phyloP scores from a whole-genome alignment of 768 basidiomycete species.

The Boletellus ananas region DNA sequence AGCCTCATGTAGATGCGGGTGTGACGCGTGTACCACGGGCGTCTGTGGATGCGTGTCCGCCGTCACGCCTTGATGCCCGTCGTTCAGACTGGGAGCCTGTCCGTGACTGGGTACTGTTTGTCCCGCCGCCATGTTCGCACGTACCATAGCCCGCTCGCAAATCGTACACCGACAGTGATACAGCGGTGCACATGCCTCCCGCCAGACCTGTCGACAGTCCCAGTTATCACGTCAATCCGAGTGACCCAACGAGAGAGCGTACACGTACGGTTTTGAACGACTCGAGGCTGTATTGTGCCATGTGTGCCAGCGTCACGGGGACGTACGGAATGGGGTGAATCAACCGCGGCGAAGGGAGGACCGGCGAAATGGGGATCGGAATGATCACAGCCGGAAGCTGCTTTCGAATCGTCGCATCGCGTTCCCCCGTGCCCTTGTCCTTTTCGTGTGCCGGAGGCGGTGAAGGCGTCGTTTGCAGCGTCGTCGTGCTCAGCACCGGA shows the following conservation, averaged over 20 bases:
- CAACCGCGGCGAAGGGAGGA: conserved; percentile 57
- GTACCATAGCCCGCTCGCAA: conserved; percentile 62
- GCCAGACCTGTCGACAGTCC: conserved; percentile 51
- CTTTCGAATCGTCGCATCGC: conserved; percentile 10
- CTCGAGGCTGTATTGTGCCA: conserved; percentile 57
- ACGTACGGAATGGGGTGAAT: conserved; percentile 68
- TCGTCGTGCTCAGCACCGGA: conserved; percentile 70
- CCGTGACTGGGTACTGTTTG: conserved; percentile 32
- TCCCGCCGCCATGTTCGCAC: conserved; percentile 44
- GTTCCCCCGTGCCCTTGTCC: conserved; percentile 31
- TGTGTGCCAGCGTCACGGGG: conserved; percentile 50
- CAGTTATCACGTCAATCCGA: conserved; percentile 1
- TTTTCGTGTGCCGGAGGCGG: conserved; percentile 52
- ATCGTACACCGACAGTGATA: conserved; percentile 73
- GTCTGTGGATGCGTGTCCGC: conserved; percentile 6
- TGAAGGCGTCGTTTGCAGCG: conserved; percentile 74
- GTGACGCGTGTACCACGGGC: background rate
- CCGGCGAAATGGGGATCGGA: conserved; percentile 49
- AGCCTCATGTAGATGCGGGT: conserved; percentile 3
- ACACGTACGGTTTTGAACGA: conserved; percentile 51
- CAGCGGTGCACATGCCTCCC: conserved; percentile 66
- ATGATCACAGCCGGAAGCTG: conserved; percentile 28
- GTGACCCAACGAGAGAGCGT: background rate
- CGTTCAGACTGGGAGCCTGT: conserved; percentile 11
- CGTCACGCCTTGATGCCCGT: background rate